Evolutionary conservation across 441 rosid species (phyloP).

Genomic region (Erodium texanum): DNA sequence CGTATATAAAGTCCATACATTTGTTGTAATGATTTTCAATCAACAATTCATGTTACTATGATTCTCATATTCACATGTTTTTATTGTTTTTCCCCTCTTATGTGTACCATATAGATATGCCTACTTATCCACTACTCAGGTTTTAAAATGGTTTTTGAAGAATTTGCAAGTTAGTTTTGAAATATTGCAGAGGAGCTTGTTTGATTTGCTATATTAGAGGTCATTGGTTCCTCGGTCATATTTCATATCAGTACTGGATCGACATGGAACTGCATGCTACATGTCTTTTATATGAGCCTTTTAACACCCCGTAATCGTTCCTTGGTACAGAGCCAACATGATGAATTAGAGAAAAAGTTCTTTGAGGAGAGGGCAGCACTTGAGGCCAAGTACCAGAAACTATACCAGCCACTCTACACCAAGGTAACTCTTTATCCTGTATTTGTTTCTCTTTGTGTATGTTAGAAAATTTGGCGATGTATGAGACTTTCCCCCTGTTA

Average conservation of each 20-base stretch:
- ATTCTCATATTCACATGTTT: not conserved
- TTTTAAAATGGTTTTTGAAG: too few relatives aligned
- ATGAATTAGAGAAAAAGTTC: conserved; percentile 76
- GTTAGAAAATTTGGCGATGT: not conserved
- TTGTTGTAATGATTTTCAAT: not conserved
- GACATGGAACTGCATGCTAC: too few relatives aligned
- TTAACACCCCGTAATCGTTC: too few relatives aligned
- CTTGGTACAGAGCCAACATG: conserved; percentile 69
- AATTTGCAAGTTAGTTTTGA: too few relatives aligned
- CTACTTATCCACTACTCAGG: too few relatives aligned
- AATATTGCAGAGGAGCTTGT: too few relatives aligned
- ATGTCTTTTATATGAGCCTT: too few relatives aligned
- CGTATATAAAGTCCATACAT: too few relatives aligned
- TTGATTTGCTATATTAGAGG: too few relatives aligned
- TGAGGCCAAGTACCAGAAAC: conserved; percentile 76
- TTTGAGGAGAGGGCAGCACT: conserved; percentile 85
- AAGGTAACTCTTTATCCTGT: conserved; percentile 35
- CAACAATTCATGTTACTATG: not conserved
- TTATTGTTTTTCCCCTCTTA: too few relatives aligned
- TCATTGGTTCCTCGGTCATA: too few relatives aligned
- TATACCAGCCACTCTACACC: conserved; percentile 66
- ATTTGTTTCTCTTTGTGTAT: not conserved
- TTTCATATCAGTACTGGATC: not conserved
- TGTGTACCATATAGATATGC: too few relatives aligned
- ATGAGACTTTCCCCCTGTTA: not conserved